These are phyloP conservation scores for Porcisia hertigi DNA, from an alignment of 208 protist species.

Conservation along the genomic window DNA sequence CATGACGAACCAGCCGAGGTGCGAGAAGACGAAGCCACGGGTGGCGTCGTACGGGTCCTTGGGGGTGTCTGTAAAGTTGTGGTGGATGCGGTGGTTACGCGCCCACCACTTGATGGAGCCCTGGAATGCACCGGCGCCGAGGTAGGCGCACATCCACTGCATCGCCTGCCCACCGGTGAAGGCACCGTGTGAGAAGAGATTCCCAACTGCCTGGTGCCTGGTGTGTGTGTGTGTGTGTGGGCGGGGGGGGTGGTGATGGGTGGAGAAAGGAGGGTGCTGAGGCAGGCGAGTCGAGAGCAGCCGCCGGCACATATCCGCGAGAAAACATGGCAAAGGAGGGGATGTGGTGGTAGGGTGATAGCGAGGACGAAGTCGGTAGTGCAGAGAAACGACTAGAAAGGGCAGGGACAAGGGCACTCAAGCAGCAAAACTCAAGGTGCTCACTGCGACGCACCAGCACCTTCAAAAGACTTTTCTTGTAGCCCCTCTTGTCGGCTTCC, in stretches of 20 bases:
- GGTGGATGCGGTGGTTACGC: conserved; percentile 91
- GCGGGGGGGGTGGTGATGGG: neutral
- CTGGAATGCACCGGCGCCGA: conserved; percentile 81
- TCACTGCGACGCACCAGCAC: too few species aligned
- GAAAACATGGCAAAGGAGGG: too few species aligned
- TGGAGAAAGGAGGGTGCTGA: conserved; percentile 1
- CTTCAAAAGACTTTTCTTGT: too few species aligned
- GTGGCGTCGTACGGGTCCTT: conserved; percentile 89
- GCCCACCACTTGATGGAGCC: conserved; percentile 89
- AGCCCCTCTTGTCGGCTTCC: too few species aligned
- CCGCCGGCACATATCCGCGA: too few species aligned
- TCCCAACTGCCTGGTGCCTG: too few species aligned
- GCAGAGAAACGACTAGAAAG: too few species aligned
- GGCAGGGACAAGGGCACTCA: too few species aligned
- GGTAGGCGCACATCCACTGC: conserved; percentile 68
- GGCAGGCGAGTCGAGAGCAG: neutral
- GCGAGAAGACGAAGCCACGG: conserved; percentile 85
- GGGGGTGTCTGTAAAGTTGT: conserved; percentile 83
- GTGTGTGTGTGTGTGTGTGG: neutral
- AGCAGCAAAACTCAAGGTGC: too few species aligned
- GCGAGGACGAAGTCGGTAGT: too few species aligned
- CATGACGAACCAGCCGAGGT: conserved; percentile 91
- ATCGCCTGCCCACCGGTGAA: conserved; percentile 59
- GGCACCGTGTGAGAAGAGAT: conserved; percentile 82
- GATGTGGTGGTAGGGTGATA: too few species aligned